A percentile compares a stretch with the other conserved stretches of the same genome.
Conservation (phyloP, 441 rosid genomes). For the Pelargonium hybrid region DNA sequence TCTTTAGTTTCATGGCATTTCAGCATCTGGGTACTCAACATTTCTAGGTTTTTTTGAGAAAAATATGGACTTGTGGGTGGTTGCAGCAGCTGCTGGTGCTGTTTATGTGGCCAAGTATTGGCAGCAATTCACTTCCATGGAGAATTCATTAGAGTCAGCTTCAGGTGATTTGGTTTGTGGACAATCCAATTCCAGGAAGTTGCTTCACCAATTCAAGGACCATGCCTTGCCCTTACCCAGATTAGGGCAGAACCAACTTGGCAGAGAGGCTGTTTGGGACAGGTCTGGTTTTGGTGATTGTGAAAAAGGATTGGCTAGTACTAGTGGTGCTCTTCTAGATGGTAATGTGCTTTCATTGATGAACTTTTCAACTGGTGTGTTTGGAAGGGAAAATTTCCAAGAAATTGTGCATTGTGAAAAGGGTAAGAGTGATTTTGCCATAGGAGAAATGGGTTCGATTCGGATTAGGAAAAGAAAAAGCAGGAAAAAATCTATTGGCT, state of each 20-base stretch:
- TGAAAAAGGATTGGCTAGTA: neutral
- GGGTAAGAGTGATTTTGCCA: too few species aligned
- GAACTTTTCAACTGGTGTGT: too few species aligned
- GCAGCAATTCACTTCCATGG: slow-evolving; percentile 17
- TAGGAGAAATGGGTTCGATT: neutral
- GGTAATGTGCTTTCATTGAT: too few species aligned
- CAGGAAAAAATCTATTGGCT: neutral
- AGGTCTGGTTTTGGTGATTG: neutral
- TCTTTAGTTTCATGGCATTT: neutral
- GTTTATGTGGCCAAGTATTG: slow-evolving; percentile 29
- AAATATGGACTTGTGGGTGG: slow-evolving; percentile 36
- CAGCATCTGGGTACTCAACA: too few species aligned
- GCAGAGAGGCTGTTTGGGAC: neutral
- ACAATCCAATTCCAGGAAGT: neutral
- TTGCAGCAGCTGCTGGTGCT: slow-evolving; percentile 37
- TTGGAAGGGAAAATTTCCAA: too few species aligned
- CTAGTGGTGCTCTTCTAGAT: neutral
- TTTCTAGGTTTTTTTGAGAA: neutral
- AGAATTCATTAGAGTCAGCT: slow-evolving; percentile 16
- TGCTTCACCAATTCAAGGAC: neutral
- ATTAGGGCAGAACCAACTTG: neutral
- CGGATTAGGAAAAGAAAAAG: neutral
- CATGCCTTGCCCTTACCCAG: neutral
- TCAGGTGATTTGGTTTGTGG: neutral
- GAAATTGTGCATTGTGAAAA: too few species aligned